Evolutionary conservation across 2,329 filamentous ascomycete species (phyloP).

Genomic region (Cercospora zeina): DNA sequence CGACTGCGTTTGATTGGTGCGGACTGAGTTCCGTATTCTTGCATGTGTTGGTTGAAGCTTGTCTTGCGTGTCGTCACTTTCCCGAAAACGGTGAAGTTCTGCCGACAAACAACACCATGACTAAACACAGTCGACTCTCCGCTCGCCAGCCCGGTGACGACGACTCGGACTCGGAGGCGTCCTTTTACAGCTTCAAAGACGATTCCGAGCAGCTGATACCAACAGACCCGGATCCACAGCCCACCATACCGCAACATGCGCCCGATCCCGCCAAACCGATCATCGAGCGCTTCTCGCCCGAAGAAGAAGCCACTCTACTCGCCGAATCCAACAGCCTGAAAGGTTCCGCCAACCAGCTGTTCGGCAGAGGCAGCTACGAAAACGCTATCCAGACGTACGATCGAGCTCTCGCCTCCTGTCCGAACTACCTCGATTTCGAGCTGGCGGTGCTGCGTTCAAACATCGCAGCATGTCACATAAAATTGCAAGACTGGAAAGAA

Average conservation of each 20-base stretch:
- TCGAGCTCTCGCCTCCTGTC: constrained; percentile 73
- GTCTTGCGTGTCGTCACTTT: constrained; percentile 15
- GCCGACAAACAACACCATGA: constrained; percentile 12
- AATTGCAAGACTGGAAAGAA: constrained; percentile 81
- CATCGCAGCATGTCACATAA: constrained; percentile 83
- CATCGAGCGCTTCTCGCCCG: constrained; percentile 43
- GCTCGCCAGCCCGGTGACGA: constrained; percentile 13
- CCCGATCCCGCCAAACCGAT: constrained; percentile 15
- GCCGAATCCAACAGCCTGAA: constrained; percentile 73
- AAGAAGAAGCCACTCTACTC: constrained; percentile 60
- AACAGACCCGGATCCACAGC: constrained; percentile 21
- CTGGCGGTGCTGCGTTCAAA: constrained; percentile 85
- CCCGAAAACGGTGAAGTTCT: not conserved
- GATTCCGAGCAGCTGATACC: constrained; percentile 25
- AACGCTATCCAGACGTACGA: constrained; percentile 82
- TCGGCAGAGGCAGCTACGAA: constrained; percentile 68
- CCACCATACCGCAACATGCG: constrained; percentile 7
- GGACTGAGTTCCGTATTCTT: constrained; percentile 5
- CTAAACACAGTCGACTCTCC: constrained; percentile 15
- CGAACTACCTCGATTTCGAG: constrained; percentile 83
- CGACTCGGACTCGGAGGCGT: constrained; percentile 37
- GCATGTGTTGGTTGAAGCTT: constrained; percentile 13
- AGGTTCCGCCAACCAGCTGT: constrained; percentile 74
- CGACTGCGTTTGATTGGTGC: constrained; percentile 1
- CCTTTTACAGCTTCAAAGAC: constrained; percentile 38